phyloP scores from a whole-genome alignment of 2,329 filamentous ascomycete species.

The Xylaria sp. region DNA sequence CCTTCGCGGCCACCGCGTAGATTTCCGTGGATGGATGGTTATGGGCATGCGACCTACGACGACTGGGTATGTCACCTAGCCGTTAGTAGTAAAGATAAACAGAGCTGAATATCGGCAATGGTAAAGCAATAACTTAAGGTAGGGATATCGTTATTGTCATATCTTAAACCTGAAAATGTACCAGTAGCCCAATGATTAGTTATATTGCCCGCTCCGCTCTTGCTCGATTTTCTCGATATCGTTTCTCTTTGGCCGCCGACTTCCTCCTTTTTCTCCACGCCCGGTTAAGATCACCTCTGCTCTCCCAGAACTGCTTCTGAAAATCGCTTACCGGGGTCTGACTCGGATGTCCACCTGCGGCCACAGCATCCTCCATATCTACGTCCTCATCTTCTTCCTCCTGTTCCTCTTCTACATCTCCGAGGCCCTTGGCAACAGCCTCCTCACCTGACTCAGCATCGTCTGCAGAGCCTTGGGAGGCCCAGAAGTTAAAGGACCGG shows the following conservation, averaged over 20 bases:
- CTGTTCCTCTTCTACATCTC: constrained; percentile 56
- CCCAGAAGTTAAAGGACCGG: constrained; percentile 70
- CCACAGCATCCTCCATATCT: constrained; percentile 33
- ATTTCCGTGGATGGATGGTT: not conserved
- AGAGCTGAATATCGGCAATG: no score
- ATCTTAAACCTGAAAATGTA: not conserved
- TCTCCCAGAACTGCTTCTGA: constrained; percentile 75
- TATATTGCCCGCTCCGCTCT: constrained; percentile 59
- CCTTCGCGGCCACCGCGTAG: not conserved
- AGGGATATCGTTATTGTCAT: constrained; percentile 23
- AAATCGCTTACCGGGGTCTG: constrained; percentile 60
- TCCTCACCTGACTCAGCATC: constrained; percentile 52
- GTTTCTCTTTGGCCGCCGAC: constrained; percentile 72
- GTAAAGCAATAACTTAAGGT: not conserved
- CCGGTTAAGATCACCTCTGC: constrained; percentile 71
- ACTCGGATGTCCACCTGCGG: constrained; percentile 13
- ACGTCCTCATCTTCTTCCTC: constrained; percentile 44
- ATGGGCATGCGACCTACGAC: not conserved
- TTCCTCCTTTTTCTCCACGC: constrained; percentile 75
- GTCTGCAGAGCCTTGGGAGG: constrained; percentile 47
- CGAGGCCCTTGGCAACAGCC: constrained; percentile 47
- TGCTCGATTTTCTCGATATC: constrained; percentile 72
- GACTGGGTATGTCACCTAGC: not conserved
- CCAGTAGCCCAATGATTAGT: not conserved
- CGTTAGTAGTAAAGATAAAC: not conserved